phyloP scores from a whole-genome alignment of 306 rosid genomes.

The Carpinus fangiana region DNA sequence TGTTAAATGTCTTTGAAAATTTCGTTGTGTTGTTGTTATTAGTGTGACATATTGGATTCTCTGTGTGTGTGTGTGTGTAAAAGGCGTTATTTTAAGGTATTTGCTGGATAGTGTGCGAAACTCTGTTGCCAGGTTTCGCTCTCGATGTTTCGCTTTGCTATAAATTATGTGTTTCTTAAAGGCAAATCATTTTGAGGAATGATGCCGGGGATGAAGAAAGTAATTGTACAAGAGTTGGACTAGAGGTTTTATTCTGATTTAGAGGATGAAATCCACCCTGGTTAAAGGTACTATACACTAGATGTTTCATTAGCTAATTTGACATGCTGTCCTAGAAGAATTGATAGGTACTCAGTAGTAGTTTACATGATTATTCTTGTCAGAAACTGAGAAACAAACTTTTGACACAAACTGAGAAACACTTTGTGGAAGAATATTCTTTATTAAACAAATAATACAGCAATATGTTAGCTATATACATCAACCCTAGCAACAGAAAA shows the following conservation, averaged over 20 bases:
- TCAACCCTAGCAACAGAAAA: no score
- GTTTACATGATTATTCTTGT: background rate
- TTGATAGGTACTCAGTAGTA: background rate
- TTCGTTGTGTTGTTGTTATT: background rate
- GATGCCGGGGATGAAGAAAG: background rate
- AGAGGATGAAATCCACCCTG: background rate
- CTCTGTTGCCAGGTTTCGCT: background rate
- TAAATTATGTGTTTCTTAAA: slow-evolving; percentile 2
- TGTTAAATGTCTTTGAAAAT: background rate
- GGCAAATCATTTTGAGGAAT: background rate
- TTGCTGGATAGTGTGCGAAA: background rate
- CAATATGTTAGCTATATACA: no score
- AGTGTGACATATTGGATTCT: no score
- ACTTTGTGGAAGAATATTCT: no score
- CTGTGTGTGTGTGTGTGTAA: no score
- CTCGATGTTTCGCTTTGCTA: background rate
- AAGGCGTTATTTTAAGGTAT: background rate
- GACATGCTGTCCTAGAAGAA: background rate
- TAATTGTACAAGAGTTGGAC: background rate
- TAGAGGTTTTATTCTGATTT: background rate
- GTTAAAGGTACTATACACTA: background rate
- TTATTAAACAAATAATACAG: no score
- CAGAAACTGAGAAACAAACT: no score
- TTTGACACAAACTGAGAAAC: no score
- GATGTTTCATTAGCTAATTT: background rate